Percentiles rank a stretch among this genome's conserved stretches.
Evolutionary conservation across 2,329 filamentous ascomycete genomes (phyloP).

Genomic region (Teratosphaeria viscida): DNA sequence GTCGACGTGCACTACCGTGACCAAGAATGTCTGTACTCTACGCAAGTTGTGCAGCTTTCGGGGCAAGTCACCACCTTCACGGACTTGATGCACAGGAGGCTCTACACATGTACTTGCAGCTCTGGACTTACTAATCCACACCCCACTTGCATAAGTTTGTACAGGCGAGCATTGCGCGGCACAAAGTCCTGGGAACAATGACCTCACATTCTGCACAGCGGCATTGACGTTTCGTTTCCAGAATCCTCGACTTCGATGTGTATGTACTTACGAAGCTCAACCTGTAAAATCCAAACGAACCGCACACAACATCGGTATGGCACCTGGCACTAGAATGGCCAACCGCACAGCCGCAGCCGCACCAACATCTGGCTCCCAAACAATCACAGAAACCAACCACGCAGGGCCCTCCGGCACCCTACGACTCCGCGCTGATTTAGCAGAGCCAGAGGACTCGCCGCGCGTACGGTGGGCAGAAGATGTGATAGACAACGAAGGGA

Average conservation of each 20-base stretch:
- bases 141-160: background rate
- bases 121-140: background rate
- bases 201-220: background rate
- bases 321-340: background rate
- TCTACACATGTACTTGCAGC: background rate
- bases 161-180: background rate
- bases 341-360: conserved; percentile 13
- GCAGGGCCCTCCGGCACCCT: conserved; percentile 23
- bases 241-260: background rate
- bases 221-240: background rate
- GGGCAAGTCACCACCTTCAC: background rate
- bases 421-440: conserved; percentile 29
- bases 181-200: background rate
- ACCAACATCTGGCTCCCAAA: conserved; percentile 22
- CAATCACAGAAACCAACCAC: conserved; percentile 17
- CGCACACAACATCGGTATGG: background rate
- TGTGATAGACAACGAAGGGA: conserved; percentile 88
- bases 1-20: background rate
- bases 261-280: no score
- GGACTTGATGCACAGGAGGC: background rate
- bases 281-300: background rate
- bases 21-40: background rate
- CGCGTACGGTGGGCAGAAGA: conserved; percentile 87
- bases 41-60: background rate
- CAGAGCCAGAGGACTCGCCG: conserved; percentile 34